A percentile compares a stretch with the other conserved stretches of the same genome.
Evolutionary conservation across 2,329 filamentous ascomycete genomes (phyloP).

Genomic region (Ascochyta pisi): DNA sequence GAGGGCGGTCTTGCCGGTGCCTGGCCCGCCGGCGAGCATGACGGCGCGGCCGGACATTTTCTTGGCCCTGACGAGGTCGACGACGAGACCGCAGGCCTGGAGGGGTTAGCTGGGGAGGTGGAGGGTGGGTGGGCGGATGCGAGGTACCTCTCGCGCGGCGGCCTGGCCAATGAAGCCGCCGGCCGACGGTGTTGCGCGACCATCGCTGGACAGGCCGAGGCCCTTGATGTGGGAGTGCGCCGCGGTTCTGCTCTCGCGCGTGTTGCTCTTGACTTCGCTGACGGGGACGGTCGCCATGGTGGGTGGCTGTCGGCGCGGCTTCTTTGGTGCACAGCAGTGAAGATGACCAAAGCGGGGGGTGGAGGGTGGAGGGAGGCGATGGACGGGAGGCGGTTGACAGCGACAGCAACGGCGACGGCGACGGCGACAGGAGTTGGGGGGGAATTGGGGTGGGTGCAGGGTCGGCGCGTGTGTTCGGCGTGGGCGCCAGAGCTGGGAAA

Average conservation of each 20-base stretch:
- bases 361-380: background rate
- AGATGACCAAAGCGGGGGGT: background rate
- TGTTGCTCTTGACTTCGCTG: slow-evolving; percentile 92
- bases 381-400: background rate
- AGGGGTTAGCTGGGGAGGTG: background rate
- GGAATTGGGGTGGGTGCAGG: background rate
- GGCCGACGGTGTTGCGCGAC: slow-evolving; percentile 76
- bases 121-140: background rate
- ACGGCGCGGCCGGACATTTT: slow-evolving; percentile 98
- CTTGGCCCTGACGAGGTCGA: slow-evolving; percentile 93
- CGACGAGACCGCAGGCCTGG: slow-evolving; percentile 91
- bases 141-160: slow-evolving; percentile 80
- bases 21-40: slow-evolving; percentile 89
- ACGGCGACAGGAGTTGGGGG: background rate
- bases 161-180: slow-evolving; percentile 87
- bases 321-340: background rate
- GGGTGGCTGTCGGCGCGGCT: slow-evolving; percentile 9
- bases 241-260: slow-evolving; percentile 91
- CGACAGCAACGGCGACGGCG: too few relatives aligned
- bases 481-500: background rate
- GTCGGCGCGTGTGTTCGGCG: background rate
- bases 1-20: slow-evolving; percentile 93
- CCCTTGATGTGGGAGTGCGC: slow-evolving; percentile 98
- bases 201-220: slow-evolving; percentile 82
- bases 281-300: slow-evolving; percentile 50